These are phyloP conservation scores for Pyrus communis DNA, from an alignment of 306 rosid genomes.

Conservation along the genomic window DNA sequence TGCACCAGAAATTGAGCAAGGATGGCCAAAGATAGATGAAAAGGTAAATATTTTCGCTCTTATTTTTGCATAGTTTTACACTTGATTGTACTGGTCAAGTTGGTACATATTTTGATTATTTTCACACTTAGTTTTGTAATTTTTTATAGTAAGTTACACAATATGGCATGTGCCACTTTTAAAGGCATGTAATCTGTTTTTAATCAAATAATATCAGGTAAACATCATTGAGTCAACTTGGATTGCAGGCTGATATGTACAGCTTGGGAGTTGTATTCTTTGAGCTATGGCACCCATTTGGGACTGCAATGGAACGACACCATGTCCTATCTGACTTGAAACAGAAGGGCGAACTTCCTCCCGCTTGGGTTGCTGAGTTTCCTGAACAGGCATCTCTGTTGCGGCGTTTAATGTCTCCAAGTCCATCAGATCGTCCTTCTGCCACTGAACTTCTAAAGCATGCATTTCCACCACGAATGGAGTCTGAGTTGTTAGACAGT, in stretches of 20 bases:
- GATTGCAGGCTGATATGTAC: slow-evolving; percentile 91
- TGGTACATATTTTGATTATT: too few relatives aligned
- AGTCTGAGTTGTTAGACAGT: slow-evolving; percentile 83
- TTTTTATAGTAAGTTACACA: not conserved
- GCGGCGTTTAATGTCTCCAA: slow-evolving; percentile 62
- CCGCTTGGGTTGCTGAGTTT: slow-evolving; percentile 66
- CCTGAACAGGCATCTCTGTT: slow-evolving; percentile 75
- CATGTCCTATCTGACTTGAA: slow-evolving; percentile 75
- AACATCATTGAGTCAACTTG: slow-evolving; percentile 29
- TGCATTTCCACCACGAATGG: slow-evolving; percentile 90
- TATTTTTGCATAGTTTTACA: too few relatives aligned
- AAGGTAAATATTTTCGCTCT: slow-evolving; percentile 32
- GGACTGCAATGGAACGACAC: slow-evolving; percentile 85
- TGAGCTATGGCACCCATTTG: slow-evolving; percentile 98
- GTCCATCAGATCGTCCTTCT: slow-evolving; percentile 93
- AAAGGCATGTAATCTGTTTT: slow-evolving; percentile 9
- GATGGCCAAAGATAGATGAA: slow-evolving; percentile 99
- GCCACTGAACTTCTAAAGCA: slow-evolving; percentile 68
- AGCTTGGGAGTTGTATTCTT: slow-evolving; percentile 92
- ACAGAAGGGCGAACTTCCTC: slow-evolving; percentile 70
- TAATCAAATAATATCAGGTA: slow-evolving; percentile 13
- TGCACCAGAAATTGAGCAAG: slow-evolving; percentile 99
- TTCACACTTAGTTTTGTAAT: not conserved
- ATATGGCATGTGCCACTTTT: slow-evolving; percentile 1
- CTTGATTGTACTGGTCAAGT: too few relatives aligned